Evolutionary conservation across 2,329 filamentous ascomycete genomes (phyloP), one percentile per base, ranked within the genome.

Genomic region (Beauveria scarabaeidicola): DNA sequence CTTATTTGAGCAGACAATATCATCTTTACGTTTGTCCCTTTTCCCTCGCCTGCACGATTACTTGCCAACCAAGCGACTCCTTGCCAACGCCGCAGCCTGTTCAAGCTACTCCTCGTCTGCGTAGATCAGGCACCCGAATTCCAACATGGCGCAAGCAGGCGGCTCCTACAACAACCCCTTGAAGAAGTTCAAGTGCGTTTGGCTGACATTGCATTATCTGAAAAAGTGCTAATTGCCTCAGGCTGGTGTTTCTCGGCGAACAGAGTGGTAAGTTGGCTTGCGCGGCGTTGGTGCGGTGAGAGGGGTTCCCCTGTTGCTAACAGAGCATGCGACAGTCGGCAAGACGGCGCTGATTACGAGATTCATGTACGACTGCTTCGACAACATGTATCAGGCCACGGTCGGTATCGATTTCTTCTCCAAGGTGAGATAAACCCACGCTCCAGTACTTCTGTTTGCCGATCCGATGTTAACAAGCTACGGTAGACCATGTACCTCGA

Each of bases 301-400:
- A 58, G 48, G 47, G 48, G 38, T 25, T 53, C 40, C 41, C 29
- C 41, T 47, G 48, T 46, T 57, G 58, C 72, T 71, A 65, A 73
- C 53, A 51, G 48, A 52, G 40, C 62, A 52, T 53, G 57, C 57
- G 61, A 65, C 73, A 97, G 94, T 99, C 69, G 94, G 94, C 73
- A 99, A 99, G 80, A 99, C 94, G 36, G 99, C 94, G 63, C 79
- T 99, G 69, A 99, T 99, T 74, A 99, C 94, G 66, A 88, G 94
- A 65, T 99, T 99, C 81, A 99, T 99, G 94, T 99, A 99, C 82
- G 94, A 99, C 77, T 97, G 94, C 52, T 99, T 99, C 81, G 94
- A 99, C 81, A 97, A 96, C 78, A 97, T 93, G 82, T 99, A 99
- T 79, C 94, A 99, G 77, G 94, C 94, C 61, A 99, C 94, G 43